Base-by-base conservation (phyloP, 1,139 yeast species). In the Taphrina flavorubra region DNA sequence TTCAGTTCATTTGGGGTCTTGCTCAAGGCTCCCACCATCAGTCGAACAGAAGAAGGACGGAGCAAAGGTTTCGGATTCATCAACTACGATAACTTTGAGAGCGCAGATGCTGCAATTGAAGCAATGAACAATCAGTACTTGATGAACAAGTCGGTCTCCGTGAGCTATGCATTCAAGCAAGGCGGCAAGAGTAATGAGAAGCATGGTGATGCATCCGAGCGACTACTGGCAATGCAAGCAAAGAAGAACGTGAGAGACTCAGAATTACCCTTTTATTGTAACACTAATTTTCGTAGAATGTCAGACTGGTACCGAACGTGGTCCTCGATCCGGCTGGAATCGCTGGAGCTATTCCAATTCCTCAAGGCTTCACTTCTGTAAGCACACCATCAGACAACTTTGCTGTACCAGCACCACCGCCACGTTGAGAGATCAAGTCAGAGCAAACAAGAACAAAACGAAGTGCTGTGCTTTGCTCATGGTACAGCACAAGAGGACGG, bases 201-300 rank as follows among this genome's bases (percentile, higher is more conserved):
- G 60, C 96, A 91, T 74, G 97, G 97, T n/a, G 95, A 88, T 74
- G 83, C 82, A 39, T 86, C 86, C 0, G 97, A 92, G 75, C 81
- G 97, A 73, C 72, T 84, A 64, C 80, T 92, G 70, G 94, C 95
- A 18, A 84, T 82, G 62, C 88, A 86, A 75, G 96, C 95, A 1
- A 77, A 78, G 70, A 80, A 79, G 73, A 76, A 79, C 69, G 60
- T 56, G 39, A n/a, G 60, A 3, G 4, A 40, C 20, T 55, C 5
- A 25, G 31, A 2, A 40, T 14, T 2, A 2, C 11, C 31, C 42
- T 6, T 40, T 16, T 34, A 16, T 7, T 4, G 5, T 14, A 31
- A 11, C 8, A 34, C 20, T 55, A 18, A 55, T 31, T 40, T 11
- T 16, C 56, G 10, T 40, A 56, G 60, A 58, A 58, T 44, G 62